Base-by-base conservation (phyloP, 441 rosid genomes). In the Aquilaria agallochum region DNA sequence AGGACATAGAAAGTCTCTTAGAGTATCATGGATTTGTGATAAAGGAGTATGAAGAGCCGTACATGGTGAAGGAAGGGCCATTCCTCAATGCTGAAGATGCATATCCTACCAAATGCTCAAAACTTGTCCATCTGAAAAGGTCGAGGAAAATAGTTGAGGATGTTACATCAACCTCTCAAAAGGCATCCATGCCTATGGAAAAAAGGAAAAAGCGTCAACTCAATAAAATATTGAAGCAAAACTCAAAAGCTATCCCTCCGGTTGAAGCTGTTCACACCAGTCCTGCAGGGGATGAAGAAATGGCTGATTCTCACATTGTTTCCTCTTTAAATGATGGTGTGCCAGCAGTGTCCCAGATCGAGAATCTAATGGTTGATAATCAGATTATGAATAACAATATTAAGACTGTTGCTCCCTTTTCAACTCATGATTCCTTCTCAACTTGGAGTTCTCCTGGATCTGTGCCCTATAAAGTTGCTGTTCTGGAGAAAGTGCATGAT, bases 31-130 rank as follows among this genome's bases (percentile, higher is more conserved):
- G 96, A 14, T 92, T 92, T 78, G 67, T 62, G 40, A 69, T 88
- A 62, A 95, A 77, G 81, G 95, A 81, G 63, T 95, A 77, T 76
- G 89, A 92, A 78, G 97, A 89, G 83, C 93, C 85, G 65, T 92
- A 92, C 67, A 80, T 92, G 93, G 97, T 92, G 73, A 95, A 95
- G 81, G 89, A 86, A 55, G 98, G 97, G 51, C 80, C 80, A 10
- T 85, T 92, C 72, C 85, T 88, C 75, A 80, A 87, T 76, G 79
- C 66, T 63, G 99, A 88, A 54, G 76, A 63, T 70, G 99, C 89
- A 70, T 92, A 79, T 65, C 87, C 92, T 63, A 89, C 93, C 67
- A 92, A 77, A 76, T 77, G 89, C 68, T 95, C 99, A 59, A 81
- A 78, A 72, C 98, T 92, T 65, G 96, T 94, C 76, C 89, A 87